Evolutionary conservation across 2,329 filamentous ascomycete genomes (phyloP).

Genomic region (Epichloe coenophiala): DNA sequence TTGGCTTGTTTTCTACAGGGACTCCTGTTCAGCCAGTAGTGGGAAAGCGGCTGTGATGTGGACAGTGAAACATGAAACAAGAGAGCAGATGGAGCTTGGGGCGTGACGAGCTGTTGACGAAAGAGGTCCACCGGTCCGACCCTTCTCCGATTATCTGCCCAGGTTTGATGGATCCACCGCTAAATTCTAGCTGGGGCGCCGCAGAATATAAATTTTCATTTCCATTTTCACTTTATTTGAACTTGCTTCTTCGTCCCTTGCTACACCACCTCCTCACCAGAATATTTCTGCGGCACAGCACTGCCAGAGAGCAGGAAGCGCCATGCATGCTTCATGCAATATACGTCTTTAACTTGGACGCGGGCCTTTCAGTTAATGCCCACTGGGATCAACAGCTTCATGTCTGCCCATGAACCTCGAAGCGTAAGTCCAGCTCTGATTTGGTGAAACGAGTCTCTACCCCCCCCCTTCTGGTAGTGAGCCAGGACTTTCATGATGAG

Average conservation of each 20-base stretch:
- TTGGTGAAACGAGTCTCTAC: background rate
- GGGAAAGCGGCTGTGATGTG: background rate
- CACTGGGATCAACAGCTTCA: background rate
- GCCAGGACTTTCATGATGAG: constrained; percentile 45
- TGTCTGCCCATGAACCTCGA: background rate
- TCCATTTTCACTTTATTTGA: background rate
- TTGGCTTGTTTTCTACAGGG: constrained; percentile 5
- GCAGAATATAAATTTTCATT: constrained; percentile 3
- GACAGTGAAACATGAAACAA: background rate
- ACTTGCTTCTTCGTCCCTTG: background rate
- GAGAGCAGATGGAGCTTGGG: background rate
- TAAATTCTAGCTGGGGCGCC: background rate
- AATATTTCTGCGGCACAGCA: background rate
- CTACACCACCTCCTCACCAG: background rate
- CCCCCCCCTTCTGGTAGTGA: background rate
- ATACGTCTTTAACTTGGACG: background rate
- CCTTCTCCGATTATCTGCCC: constrained; percentile 6
- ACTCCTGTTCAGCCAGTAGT: background rate
- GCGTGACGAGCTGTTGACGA: background rate
- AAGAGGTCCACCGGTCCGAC: constrained; percentile 9
- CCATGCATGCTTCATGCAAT: background rate
- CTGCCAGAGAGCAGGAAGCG: no score
- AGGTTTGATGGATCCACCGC: background rate
- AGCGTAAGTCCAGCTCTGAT: constrained; percentile 3
- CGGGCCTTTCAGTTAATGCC: background rate